Conservation (phyloP, 352 stramenopile genomes). For the Thalassiosira delicatula region DNA sequence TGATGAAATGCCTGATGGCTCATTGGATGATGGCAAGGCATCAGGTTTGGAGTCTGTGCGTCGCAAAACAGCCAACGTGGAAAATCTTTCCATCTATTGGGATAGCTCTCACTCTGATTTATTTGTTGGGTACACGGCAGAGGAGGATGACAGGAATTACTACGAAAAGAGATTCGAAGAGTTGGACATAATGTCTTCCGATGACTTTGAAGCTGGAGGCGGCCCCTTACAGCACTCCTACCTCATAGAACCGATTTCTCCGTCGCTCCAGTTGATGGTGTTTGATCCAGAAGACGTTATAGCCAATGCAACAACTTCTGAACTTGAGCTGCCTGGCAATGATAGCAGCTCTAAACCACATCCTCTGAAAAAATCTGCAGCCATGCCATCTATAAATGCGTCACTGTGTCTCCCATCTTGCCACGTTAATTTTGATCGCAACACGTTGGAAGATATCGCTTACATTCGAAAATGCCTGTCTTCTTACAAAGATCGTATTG, state of each 20-base stretch:
- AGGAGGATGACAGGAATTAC: conserved; percentile 43
- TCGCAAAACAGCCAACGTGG: conserved; percentile 62
- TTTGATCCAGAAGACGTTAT: not conserved
- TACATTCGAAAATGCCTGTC: conserved; percentile 76
- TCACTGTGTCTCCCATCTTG: conserved; percentile 66
- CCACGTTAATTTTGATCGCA: conserved; percentile 64
- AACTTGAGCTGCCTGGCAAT: not conserved
- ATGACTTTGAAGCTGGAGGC: conserved; percentile 11
- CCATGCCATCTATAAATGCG: conserved; percentile 44
- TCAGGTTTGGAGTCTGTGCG: not conserved
- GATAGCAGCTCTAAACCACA: not conserved
- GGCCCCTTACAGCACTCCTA: conserved; percentile 51
- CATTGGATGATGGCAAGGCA: conserved; percentile 1
- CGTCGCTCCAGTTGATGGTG: conserved; percentile 52
- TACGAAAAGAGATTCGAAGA: conserved; percentile 53
- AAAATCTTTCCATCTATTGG: conserved; percentile 78
- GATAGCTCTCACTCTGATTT: conserved; percentile 55
- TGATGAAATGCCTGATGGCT: not conserved
- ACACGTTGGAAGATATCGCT: conserved; percentile 75
- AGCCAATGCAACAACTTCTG: not conserved
- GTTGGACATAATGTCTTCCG: conserved; percentile 36
- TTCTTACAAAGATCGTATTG: conserved; percentile 42
- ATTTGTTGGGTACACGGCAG: conserved; percentile 29
- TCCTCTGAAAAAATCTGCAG: not conserved
- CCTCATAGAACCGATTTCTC: conserved; percentile 71